Percentiles rank a stretch among this genome's conserved stretches.
Conservation (phyloP, 192 early-diverging fungal species). For the Backusella tarrabulga region DNA sequence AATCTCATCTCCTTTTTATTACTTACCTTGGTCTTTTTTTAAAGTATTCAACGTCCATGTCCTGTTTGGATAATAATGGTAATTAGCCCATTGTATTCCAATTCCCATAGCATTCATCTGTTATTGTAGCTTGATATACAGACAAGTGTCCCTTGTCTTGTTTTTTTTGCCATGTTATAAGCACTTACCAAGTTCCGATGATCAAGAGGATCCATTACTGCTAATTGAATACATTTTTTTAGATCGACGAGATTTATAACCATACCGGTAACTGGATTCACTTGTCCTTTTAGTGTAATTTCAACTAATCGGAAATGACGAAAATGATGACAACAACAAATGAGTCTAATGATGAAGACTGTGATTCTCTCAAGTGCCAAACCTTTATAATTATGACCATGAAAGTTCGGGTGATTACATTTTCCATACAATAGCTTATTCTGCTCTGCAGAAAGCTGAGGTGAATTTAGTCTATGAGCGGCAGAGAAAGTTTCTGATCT, state of each 20-base stretch:
- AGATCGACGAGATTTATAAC: slow-evolving; percentile 80
- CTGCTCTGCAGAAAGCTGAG: slow-evolving; percentile 66
- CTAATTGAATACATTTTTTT: slow-evolving; percentile 71
- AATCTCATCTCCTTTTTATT: not conserved
- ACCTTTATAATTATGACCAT: slow-evolving; percentile 93
- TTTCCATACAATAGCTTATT: slow-evolving; percentile 82
- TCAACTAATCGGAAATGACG: slow-evolving; percentile 47
- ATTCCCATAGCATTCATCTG: not conserved
- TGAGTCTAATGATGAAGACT: not conserved
- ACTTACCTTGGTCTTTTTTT: slow-evolving; percentile 54
- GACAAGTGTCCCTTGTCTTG: not conserved
- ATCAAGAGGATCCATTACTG: slow-evolving; percentile 80
- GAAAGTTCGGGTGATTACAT: slow-evolving; percentile 81
- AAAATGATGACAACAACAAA: not conserved
- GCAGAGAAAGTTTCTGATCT: slow-evolving; percentile 83
- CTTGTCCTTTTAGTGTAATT: slow-evolving; percentile 66
- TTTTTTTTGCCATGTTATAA: not conserved
- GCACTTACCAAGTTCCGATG: slow-evolving; percentile 76
- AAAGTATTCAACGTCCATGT: slow-evolving; percentile 82
- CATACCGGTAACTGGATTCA: slow-evolving; percentile 84
- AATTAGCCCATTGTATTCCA: not conserved
- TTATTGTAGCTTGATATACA: no score
- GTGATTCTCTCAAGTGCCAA: not conserved
- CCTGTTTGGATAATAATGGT: slow-evolving; percentile 44
- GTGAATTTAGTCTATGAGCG: slow-evolving; percentile 85